Evolutionary conservation across 306 rosid species (phyloP).

Genomic region (Corylus avellana): DNA sequence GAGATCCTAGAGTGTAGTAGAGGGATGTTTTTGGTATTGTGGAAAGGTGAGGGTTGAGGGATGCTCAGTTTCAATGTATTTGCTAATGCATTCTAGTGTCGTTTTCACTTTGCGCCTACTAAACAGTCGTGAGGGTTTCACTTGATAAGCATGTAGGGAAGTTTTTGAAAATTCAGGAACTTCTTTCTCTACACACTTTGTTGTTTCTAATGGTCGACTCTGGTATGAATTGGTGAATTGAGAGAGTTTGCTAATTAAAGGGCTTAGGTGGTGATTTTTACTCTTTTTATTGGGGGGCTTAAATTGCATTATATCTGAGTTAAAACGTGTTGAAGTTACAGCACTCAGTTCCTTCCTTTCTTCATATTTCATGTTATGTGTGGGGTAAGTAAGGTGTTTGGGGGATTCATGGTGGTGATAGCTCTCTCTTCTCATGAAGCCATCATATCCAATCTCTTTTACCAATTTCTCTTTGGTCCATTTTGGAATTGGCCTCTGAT

Average conservation of each 20-base stretch:
- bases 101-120: too few species aligned
- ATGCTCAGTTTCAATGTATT: background rate
- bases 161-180: too few species aligned
- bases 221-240: background rate
- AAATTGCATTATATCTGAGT: background rate
- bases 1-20: background rate
- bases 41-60: background rate
- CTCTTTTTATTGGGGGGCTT: background rate
- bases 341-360: background rate
- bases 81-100: background rate
- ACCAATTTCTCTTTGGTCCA: background rate
- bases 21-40: background rate
- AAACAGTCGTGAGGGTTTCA: background rate
- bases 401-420: background rate
- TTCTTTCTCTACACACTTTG: too few species aligned
- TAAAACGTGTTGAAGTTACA: background rate
- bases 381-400: background rate
- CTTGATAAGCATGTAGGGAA: background rate
- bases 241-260: background rate
- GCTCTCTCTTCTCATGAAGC: background rate
- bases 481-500: background rate
- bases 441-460: background rate
- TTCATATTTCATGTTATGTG: constrained; percentile 1
- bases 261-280: background rate
- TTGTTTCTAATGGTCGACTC: background rate